phyloP scores from a whole-genome alignment of 257 asterid species.

The Paraleonurus japonicus region DNA sequence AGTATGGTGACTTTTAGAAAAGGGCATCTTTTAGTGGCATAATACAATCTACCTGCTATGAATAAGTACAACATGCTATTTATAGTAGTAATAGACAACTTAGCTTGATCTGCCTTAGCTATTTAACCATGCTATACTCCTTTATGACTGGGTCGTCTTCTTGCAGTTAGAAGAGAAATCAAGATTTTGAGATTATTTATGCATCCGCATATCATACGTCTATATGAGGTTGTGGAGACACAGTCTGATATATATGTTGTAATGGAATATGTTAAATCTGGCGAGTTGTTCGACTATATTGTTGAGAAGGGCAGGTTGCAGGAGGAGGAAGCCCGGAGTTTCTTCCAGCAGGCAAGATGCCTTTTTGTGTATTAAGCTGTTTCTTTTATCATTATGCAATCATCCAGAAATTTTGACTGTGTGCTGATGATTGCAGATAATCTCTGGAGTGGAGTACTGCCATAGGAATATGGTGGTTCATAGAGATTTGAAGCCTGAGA shows the following conservation, averaged over 20 bases:
- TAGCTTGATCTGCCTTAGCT: conserved; percentile 2
- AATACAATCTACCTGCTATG: neutral
- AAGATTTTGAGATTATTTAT: conserved; percentile 84
- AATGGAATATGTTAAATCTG: conserved; percentile 87
- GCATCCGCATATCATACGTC: conserved; percentile 90
- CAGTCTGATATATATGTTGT: conserved; percentile 77
- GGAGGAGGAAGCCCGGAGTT: conserved; percentile 84
- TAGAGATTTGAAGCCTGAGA: conserved; percentile 96
- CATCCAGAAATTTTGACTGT: conserved; percentile 15
- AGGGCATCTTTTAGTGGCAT: conserved; percentile 8
- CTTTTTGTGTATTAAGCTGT: neutral
- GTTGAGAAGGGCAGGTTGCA: conserved; percentile 89
- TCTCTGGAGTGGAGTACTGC: conserved; percentile 98
- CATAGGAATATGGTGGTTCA: conserved; percentile 99
- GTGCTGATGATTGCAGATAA: conserved; percentile 60
- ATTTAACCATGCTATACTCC: neutral
- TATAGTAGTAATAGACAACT: neutral
- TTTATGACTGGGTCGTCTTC: conserved; percentile 1
- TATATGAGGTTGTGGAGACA: conserved; percentile 87
- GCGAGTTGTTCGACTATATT: conserved; percentile 87
- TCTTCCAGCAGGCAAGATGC: conserved; percentile 82
- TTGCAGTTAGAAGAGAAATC: conserved; percentile 81
- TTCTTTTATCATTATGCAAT: neutral
- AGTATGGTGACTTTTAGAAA: neutral
- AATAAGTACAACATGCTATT: neutral